Evolutionary conservation across 2,329 filamentous ascomycete genomes (phyloP).

Genomic region (Periconia digitata): DNA sequence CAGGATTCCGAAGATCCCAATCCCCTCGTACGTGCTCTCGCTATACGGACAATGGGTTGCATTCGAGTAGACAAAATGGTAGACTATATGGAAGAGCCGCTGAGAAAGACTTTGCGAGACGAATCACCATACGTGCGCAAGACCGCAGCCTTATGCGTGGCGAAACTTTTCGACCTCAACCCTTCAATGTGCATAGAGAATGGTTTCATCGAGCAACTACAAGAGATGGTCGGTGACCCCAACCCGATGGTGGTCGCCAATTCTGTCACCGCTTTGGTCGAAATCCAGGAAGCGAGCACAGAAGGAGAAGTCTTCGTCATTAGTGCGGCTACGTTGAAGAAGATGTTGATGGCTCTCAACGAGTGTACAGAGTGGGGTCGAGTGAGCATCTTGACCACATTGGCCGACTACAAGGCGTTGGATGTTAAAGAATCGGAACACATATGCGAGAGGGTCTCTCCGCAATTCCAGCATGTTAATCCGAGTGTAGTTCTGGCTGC

Average conservation of each 20-base stretch:
- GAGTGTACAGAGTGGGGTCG: slow-evolving; percentile 99
- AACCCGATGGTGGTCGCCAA: slow-evolving; percentile 99
- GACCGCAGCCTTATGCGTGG: slow-evolving; percentile 95
- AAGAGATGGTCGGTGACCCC: slow-evolving; percentile 94
- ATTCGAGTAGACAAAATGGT: slow-evolving; percentile 99
- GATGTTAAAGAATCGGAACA: slow-evolving; percentile 97
- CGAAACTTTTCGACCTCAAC: slow-evolving; percentile 95
- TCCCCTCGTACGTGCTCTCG: slow-evolving; percentile 88
- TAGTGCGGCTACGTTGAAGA: slow-evolving; percentile 82
- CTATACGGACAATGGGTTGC: slow-evolving; percentile 97
- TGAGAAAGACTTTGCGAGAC: slow-evolving; percentile 93
- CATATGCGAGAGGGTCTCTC: slow-evolving; percentile 93
- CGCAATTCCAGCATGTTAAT: slow-evolving; percentile 98
- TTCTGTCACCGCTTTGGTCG: slow-evolving; percentile 87
- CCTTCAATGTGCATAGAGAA: slow-evolving; percentile 93
- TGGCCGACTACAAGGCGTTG: slow-evolving; percentile 83
- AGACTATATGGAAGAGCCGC: slow-evolving; percentile 98
- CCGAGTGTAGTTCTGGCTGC: slow-evolving; percentile 96
- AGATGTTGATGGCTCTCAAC: slow-evolving; percentile 92
- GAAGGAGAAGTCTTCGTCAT: slow-evolving; percentile 87
- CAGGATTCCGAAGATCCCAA: slow-evolving; percentile 99
- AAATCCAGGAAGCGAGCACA: slow-evolving; percentile 87
- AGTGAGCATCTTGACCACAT: slow-evolving; percentile 85
- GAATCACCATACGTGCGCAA: slow-evolving; percentile 98
- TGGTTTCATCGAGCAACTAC: slow-evolving; percentile 88